A percentile compares a stretch with the other conserved stretches of the same genome.
These are phyloP conservation scores for Podaxis mareebaensis DNA, from an alignment of 768 basidiomycete genomes.

Conservation along the genomic window DNA sequence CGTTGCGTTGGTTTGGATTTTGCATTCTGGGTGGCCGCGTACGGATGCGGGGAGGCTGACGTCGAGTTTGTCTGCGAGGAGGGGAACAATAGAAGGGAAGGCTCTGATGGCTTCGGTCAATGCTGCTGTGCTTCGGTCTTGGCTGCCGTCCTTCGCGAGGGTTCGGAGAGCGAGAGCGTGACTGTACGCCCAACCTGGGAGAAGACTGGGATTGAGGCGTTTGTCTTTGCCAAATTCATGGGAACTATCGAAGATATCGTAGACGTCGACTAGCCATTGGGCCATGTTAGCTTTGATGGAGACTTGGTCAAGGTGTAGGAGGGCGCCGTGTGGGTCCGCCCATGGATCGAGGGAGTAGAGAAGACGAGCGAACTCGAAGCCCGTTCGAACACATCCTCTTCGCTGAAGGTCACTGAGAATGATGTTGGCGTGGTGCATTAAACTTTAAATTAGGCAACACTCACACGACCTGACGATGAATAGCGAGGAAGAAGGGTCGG, in stretches of 20 bases:
- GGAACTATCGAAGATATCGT: constrained; percentile 42
- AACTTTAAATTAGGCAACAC: constrained; percentile 23
- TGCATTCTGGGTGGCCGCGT: constrained; percentile 61
- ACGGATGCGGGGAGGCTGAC: constrained; percentile 59
- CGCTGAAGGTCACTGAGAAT: constrained; percentile 72
- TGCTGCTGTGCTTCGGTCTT: constrained; percentile 62
- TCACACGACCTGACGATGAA: constrained; percentile 82
- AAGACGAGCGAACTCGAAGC: constrained; percentile 90
- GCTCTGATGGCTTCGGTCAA: constrained; percentile 71
- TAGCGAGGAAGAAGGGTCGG: constrained; percentile 85
- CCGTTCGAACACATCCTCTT: constrained; percentile 86
- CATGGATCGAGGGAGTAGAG: constrained; percentile 83
- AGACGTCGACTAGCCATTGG: constrained; percentile 79
- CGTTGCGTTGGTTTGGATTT: constrained; percentile 68
- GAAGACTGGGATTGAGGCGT: constrained; percentile 51
- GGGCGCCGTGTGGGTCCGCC: constrained; percentile 85
- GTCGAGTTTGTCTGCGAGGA: constrained; percentile 87
- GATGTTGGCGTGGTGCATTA: not conserved
- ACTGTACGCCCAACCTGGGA: constrained; percentile 81
- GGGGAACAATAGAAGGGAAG: constrained; percentile 80
- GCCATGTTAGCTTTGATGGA: constrained; percentile 79
- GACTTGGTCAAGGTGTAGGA: constrained; percentile 83
- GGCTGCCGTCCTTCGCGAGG: constrained; percentile 47
- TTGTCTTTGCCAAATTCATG: constrained; percentile 19
- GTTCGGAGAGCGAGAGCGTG: constrained; percentile 67